Conservation (phyloP, 768 basidiomycete species). For the Calocera cornea region DNA sequence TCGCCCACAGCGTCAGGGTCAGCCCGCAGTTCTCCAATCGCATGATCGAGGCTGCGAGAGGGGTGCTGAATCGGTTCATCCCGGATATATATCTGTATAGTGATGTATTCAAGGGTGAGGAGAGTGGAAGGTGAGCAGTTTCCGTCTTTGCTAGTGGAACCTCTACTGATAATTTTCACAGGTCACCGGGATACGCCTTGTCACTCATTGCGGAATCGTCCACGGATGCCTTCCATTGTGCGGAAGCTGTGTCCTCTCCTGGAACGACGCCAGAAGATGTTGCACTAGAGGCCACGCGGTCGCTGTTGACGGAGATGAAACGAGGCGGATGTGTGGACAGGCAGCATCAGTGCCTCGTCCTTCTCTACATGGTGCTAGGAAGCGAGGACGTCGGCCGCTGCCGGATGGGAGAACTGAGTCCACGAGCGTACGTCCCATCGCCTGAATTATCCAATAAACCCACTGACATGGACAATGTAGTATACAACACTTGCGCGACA, state of each 20-base stretch:
- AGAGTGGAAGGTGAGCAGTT: slow-evolving; percentile 77
- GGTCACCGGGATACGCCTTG: slow-evolving; percentile 92
- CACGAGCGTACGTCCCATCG: slow-evolving; percentile 53
- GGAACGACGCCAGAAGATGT: slow-evolving; percentile 87
- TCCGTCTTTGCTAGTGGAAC: neutral
- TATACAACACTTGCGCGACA: slow-evolving; percentile 81
- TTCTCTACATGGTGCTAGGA: slow-evolving; percentile 88
- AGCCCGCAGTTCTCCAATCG: slow-evolving; percentile 96
- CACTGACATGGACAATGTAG: slow-evolving; percentile 20
- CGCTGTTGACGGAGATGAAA: slow-evolving; percentile 64
- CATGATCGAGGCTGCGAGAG: slow-evolving; percentile 90
- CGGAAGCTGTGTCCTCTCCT: slow-evolving; percentile 73
- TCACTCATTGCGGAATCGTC: slow-evolving; percentile 85
- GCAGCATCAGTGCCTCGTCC: slow-evolving; percentile 71
- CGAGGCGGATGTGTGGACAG: slow-evolving; percentile 83
- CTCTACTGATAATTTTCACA: slow-evolving; percentile 21
- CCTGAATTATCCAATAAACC: neutral
- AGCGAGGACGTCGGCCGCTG: slow-evolving; percentile 92
- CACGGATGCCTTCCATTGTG: slow-evolving; percentile 72
- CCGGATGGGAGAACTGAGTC: slow-evolving; percentile 69
- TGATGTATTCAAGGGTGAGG: slow-evolving; percentile 94
- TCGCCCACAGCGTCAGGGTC: slow-evolving; percentile 95
- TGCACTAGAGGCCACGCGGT: slow-evolving; percentile 64
- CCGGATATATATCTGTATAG: slow-evolving; percentile 98
- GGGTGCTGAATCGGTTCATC: slow-evolving; percentile 87